A percentile compares a stretch with the other conserved stretches of the same genome.
Evolutionary conservation across 441 rosid genomes (phyloP).

Genomic region (Geranium incanum): DNA sequence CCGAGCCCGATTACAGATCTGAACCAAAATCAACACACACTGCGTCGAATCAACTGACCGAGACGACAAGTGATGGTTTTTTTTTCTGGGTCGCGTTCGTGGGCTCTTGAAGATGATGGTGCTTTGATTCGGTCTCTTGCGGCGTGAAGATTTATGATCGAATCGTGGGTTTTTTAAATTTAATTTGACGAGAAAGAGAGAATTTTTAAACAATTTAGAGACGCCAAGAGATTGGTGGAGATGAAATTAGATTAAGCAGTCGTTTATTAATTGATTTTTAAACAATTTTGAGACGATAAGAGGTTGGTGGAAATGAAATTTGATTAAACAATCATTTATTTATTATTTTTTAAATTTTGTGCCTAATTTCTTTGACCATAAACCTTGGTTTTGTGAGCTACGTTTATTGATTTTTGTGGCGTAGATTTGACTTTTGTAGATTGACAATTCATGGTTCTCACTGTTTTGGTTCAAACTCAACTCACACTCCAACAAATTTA

Average conservation of each 20-base stretch:
- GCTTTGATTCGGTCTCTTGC: neutral
- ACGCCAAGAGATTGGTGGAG: neutral
- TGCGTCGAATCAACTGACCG: neutral
- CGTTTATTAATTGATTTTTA: neutral
- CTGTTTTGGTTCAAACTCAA: no score
- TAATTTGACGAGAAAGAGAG: neutral
- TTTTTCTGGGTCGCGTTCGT: neutral
- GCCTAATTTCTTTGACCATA: neutral
- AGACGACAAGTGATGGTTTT: neutral
- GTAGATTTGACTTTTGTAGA: neutral
- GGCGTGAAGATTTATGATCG: neutral
- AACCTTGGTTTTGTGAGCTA: neutral
- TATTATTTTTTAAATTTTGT: no score
- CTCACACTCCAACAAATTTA: no score
- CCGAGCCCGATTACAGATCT: neutral
- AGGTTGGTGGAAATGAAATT: neutral
- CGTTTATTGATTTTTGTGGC: neutral
- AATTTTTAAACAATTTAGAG: neutral
- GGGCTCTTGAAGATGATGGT: neutral
- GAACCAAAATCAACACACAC: neutral
- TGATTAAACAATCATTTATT: neutral
- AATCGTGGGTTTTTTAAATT: neutral
- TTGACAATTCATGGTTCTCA: neutral
- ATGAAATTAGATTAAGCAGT: neutral
- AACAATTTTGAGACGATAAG: neutral